Evolutionary conservation across 2,329 filamentous ascomycete species (phyloP).

Genomic region (Aspergillus sp.): DNA sequence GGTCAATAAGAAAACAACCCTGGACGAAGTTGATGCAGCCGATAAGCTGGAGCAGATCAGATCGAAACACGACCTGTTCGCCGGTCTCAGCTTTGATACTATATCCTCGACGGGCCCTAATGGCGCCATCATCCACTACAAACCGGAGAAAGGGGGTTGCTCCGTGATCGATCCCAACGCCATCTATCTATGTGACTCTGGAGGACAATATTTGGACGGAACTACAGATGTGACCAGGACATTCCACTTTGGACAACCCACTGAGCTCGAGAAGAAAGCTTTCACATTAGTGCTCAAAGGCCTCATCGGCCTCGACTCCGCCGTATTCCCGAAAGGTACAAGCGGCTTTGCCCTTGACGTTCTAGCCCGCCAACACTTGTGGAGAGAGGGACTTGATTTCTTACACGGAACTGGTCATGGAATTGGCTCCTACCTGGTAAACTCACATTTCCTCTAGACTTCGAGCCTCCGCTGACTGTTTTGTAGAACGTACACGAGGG

Average conservation of each 20-base stretch:
- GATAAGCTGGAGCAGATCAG: constrained; percentile 77
- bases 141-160: constrained; percentile 81
- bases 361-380: constrained; percentile 87
- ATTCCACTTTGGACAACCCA: constrained; percentile 85
- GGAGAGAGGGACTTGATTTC: constrained; percentile 92
- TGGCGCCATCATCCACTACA: constrained; percentile 95
- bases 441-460: neutral
- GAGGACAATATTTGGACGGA: constrained; percentile 93
- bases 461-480: constrained; percentile 24
- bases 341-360: constrained; percentile 90
- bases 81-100: constrained; percentile 90
- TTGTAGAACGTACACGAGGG: constrained; percentile 87
- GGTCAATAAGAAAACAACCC: constrained; percentile 67
- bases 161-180: constrained; percentile 80
- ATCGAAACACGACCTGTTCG: constrained; percentile 72
- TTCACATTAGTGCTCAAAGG: constrained; percentile 96
- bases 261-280: constrained; percentile 79
- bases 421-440: constrained; percentile 80
- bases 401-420: constrained; percentile 96
- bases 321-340: constrained; percentile 91
- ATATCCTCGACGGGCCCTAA: constrained; percentile 94
- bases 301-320: constrained; percentile 83
- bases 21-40: constrained; percentile 91
- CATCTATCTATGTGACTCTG: constrained; percentile 95
- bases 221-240: constrained; percentile 96